A percentile compares a stretch with the other conserved stretches of the same genome.
Evolutionary conservation across 2,329 filamentous ascomycete species (phyloP).

Genomic region (Sporothrix variecibatus): DNA sequence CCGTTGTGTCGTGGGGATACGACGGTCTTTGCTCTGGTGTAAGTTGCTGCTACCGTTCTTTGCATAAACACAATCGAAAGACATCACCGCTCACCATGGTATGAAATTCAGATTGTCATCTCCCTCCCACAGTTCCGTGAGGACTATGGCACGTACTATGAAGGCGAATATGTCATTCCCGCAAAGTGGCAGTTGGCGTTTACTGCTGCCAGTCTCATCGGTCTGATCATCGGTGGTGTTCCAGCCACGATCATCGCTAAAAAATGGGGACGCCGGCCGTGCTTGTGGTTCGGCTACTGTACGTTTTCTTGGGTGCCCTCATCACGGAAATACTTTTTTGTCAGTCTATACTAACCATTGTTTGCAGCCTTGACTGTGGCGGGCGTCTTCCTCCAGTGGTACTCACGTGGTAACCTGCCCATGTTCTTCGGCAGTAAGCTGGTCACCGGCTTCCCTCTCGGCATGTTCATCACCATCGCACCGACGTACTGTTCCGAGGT

Average conservation of each 20-base stretch:
- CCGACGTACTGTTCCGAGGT: slow-evolving; percentile 7
- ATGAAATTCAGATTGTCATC: background rate
- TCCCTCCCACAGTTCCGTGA: background rate
- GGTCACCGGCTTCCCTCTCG: slow-evolving; percentile 1
- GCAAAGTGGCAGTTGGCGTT: slow-evolving; percentile 11
- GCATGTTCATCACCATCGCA: slow-evolving; percentile 9
- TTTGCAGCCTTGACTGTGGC: background rate
- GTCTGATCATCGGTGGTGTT: slow-evolving; percentile 3
- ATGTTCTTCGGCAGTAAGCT: slow-evolving; percentile 16
- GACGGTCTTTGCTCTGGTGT: slow-evolving; percentile 13
- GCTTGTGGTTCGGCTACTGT: slow-evolving; percentile 9
- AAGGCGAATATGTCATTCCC: slow-evolving; percentile 11
- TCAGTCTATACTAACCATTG: background rate
- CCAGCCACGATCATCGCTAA: background rate
- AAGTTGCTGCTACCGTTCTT: background rate
- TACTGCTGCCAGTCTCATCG: background rate
- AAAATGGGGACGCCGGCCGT: slow-evolving; percentile 10
- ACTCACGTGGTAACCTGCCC: background rate
- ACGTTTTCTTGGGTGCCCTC: background rate
- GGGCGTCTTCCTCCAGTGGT: slow-evolving; percentile 13
- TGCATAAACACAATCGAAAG: background rate
- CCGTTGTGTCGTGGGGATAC: slow-evolving; percentile 7
- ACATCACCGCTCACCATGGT: background rate
- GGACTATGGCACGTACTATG: background rate
- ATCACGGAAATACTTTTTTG: background rate